Evolutionary conservation across 352 stramenopile genomes (phyloP).

Genomic region (Globisporangium emineosum): DNA sequence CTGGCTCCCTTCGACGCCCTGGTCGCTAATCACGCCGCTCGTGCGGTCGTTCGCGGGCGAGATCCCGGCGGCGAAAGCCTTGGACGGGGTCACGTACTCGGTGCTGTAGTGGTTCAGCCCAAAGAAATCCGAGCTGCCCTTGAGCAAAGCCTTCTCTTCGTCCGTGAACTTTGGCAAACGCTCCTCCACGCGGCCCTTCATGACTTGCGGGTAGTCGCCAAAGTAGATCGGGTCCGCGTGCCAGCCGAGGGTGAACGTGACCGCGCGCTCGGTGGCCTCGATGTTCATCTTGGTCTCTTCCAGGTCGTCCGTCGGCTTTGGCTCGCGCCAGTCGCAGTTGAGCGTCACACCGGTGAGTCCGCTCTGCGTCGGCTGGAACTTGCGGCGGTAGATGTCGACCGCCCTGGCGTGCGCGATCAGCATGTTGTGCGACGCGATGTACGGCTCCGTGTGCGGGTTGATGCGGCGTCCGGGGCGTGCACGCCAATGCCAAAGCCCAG

Average conservation of each 20-base stretch:
- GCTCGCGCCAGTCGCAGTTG: conserved; percentile 88
- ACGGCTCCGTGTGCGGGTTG: conserved; percentile 64
- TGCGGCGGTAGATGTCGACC: conserved; percentile 77
- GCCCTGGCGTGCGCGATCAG: conserved; percentile 85
- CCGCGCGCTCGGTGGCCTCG: conserved; percentile 69
- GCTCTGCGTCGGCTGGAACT: conserved; percentile 65
- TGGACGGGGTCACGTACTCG: conserved; percentile 33
- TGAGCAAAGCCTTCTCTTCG: conserved; percentile 67
- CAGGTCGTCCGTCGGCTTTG: conserved; percentile 40
- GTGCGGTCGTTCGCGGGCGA: conserved; percentile 16
- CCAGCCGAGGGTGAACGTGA: conserved; percentile 90
- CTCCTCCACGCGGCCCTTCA: conserved; percentile 80
- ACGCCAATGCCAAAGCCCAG: conserved; percentile 84
- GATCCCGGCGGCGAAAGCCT: conserved; percentile 27
- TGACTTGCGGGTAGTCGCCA: conserved; percentile 91
- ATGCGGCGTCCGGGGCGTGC: conserved; percentile 66
- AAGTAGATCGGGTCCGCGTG: conserved; percentile 90
- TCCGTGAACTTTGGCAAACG: conserved; percentile 89
- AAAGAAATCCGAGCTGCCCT: conserved; percentile 91
- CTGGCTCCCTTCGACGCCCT: conserved; percentile 36
- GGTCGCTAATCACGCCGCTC: conserved; percentile 35
- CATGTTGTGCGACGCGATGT: conserved; percentile 86
- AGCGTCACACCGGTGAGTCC: conserved; percentile 90
- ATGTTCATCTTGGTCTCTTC: conserved; percentile 49
- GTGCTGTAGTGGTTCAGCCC: conserved; percentile 94